Evolutionary conservation across 805 yeast genomes (phyloP).

Genomic region (Lipomyces kockii): DNA sequence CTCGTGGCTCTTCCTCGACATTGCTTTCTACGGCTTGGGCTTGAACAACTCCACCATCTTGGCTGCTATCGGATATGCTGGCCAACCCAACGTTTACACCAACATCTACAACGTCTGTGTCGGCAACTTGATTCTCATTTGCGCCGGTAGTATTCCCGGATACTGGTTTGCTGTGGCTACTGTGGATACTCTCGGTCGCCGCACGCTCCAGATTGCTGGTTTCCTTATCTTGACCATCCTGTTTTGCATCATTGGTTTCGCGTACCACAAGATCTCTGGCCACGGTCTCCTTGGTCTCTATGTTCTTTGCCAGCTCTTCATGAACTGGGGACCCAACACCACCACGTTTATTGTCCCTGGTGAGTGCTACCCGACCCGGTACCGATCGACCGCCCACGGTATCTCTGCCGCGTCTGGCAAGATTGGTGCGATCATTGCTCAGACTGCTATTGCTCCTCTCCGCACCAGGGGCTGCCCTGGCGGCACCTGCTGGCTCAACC

Average conservation of each 20-base stretch:
- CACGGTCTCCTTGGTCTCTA: slow-evolving; percentile 76
- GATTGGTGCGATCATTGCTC: slow-evolving; percentile 88
- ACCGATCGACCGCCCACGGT: slow-evolving; percentile 95
- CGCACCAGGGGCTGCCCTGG: slow-evolving; percentile 76
- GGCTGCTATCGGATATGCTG: slow-evolving; percentile 82
- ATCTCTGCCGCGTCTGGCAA: slow-evolving; percentile 91
- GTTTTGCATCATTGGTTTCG: slow-evolving; percentile 83
- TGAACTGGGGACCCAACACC: slow-evolving; percentile 91
- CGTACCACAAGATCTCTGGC: slow-evolving; percentile 68
- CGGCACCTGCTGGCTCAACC: slow-evolving; percentile 80
- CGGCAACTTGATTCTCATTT: slow-evolving; percentile 88
- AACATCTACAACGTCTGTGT: slow-evolving; percentile 78
- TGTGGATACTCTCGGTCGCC: slow-evolving; percentile 81
- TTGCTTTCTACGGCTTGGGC: slow-evolving; percentile 88
- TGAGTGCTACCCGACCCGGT: slow-evolving; percentile 91
- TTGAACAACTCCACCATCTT: slow-evolving; percentile 80
- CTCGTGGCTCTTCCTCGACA: slow-evolving; percentile 88
- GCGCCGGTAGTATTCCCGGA: slow-evolving; percentile 96
- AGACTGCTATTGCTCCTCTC: slow-evolving; percentile 59
- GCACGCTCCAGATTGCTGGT: slow-evolving; percentile 77
- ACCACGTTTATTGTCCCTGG: slow-evolving; percentile 92
- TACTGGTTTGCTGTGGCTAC: slow-evolving; percentile 86
- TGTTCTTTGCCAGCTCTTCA: slow-evolving; percentile 82
- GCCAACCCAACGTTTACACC: slow-evolving; percentile 68
- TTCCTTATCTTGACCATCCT: slow-evolving; percentile 71